Evolutionary conservation across 1,139 yeast genomes (phyloP), one percentile per base, ranked within the genome.

Genomic region (Candida albicans): DNA sequence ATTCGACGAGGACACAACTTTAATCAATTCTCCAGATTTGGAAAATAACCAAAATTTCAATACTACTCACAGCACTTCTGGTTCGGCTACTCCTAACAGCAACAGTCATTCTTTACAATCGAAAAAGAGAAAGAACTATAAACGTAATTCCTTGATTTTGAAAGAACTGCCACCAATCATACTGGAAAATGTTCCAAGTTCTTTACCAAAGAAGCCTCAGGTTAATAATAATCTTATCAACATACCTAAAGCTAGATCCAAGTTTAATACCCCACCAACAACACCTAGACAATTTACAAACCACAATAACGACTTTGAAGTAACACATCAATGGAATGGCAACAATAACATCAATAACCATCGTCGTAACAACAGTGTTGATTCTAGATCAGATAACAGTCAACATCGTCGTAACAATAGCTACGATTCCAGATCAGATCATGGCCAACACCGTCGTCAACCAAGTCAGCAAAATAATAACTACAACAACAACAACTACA

Each of bases 1-100:
- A n/a, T 64, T 66, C 52, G 75, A 68, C 42, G 74, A 68, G 25
- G 52, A 47, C 22, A 59, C 63, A 4, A 64, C 70, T 2, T 56
- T 64, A 39, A 55, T 61, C 15, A 62, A 54, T 36, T 59, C 68
- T 11, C 66, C 68, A 1, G 67, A 64, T 35, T 37, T 37, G 12
- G 46, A 42, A 2, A 37, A 42, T n/a, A 28, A 26, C 18, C 41
- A 47, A 15, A 49, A 27, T 27, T n/a, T 10, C 13, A 13, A 10
- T 29, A 12, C 5, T 29, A 12, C 5, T 29, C n/a, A 29, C 14
- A 46, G 50, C 33, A 47, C 47, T 11, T 35, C 37, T 9, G 31
- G 37, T 14, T 30, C 33, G 10, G 48, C 37, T 59, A 27, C 55
- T 59, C 27, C 37, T 29, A 29, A 29, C 7, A 29, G 13, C 7